A percentile compares a stretch with the other conserved stretches of the same genome.
Evolutionary conservation across 148 eudicot genomes (phyloP).

Genomic region (Nyssa sinensis): DNA sequence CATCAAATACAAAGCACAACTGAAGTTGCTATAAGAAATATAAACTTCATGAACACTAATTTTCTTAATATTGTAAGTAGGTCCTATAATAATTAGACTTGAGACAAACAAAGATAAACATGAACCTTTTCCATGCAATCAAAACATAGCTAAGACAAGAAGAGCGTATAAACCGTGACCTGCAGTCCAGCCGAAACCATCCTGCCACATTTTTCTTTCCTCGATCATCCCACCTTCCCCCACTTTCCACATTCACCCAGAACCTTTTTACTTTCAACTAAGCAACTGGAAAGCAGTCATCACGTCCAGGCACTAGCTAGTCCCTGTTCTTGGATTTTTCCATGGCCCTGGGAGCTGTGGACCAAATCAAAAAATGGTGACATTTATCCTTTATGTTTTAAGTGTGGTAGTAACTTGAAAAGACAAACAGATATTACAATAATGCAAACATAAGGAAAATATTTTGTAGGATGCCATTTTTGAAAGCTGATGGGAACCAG

Average conservation of each 20-base stretch:
- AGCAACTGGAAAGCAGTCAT: constrained; percentile 20
- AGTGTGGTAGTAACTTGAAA: too few relatives aligned
- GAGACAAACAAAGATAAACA: constrained; percentile 9
- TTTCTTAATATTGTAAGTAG: constrained; percentile 8
- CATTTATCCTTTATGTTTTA: background rate
- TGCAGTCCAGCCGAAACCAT: constrained; percentile 6
- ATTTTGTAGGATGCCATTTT: background rate
- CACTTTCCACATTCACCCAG: background rate
- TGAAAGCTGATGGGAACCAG: background rate
- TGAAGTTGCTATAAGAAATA: constrained; percentile 13
- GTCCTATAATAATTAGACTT: constrained; percentile 5
- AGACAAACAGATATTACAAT: background rate
- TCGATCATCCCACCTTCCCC: too few relatives aligned
- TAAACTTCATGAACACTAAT: constrained; percentile 17
- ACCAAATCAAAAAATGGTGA: background rate
- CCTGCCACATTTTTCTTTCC: background rate
- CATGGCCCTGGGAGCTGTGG: constrained; percentile 80
- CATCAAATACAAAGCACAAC: constrained; percentile 26
- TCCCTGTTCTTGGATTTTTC: constrained; percentile 61
- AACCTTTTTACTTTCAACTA: constrained; percentile 6
- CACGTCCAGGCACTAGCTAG: constrained; percentile 26
- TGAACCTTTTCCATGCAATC: constrained; percentile 18
- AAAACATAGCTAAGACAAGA: constrained; percentile 16
- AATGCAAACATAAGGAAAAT: background rate
- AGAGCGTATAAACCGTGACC: constrained; percentile 13